A percentile compares a stretch with the other conserved stretches of the same genome.
Conservation (phyloP, 345 rosid genomes). For the Gossypium sturtianum region DNA sequence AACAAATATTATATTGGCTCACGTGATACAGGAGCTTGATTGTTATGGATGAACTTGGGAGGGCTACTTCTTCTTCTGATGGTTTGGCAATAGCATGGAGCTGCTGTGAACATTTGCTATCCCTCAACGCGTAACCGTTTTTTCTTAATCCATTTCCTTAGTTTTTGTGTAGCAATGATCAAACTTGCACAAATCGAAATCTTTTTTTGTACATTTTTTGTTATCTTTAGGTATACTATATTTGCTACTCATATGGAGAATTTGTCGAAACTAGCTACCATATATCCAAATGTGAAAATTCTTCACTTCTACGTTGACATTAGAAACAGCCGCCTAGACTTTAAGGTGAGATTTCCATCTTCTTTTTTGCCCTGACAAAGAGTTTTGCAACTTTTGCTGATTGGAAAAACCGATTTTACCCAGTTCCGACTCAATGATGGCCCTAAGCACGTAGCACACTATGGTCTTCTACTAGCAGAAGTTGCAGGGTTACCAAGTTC, state of each 20-base stretch:
- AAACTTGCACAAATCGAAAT: background rate
- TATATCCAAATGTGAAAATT: slow-evolving; percentile 80
- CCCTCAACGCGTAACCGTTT: slow-evolving; percentile 61
- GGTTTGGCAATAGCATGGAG: slow-evolving; percentile 96
- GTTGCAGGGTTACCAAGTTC: slow-evolving; percentile 80
- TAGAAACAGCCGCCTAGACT: slow-evolving; percentile 70
- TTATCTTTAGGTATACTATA: slow-evolving; percentile 58
- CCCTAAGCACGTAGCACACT: slow-evolving; percentile 63
- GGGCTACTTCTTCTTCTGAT: slow-evolving; percentile 96
- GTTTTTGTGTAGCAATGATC: background rate
- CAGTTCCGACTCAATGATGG: slow-evolving; percentile 89
- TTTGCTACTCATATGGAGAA: slow-evolving; percentile 90
- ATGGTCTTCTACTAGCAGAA: slow-evolving; percentile 79
- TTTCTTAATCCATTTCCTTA: background rate
- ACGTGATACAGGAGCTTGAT: slow-evolving; percentile 62
- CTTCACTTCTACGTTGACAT: slow-evolving; percentile 73
- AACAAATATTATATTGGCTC: background rate
- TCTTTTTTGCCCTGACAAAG: background rate
- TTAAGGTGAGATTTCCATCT: slow-evolving; percentile 34
- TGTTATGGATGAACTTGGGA: slow-evolving; percentile 94
- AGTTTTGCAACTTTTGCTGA: background rate
- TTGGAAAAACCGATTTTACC: background rate
- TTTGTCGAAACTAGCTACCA: slow-evolving; percentile 69
- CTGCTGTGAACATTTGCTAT: slow-evolving; percentile 84
- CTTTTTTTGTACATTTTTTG: background rate